Base-by-base conservation (phyloP, 2,329 filamentous ascomycete species). In the Verticillium dahliae region DNA sequence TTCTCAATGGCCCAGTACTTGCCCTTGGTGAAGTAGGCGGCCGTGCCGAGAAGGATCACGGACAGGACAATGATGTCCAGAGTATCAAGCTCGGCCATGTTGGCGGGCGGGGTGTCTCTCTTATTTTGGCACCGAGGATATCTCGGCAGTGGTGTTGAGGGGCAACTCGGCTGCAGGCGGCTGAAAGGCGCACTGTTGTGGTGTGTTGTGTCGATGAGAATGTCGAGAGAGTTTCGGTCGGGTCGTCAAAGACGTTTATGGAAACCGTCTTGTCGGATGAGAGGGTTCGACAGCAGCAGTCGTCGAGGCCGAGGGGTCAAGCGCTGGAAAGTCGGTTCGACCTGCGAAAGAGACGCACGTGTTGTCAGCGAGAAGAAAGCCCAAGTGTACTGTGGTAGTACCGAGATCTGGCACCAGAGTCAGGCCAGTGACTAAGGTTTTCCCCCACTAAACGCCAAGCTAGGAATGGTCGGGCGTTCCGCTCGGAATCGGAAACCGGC, bases 1-100 rank as follows among this genome's bases (percentile, higher is more conserved):
- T 95, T 95, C 67, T 85, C 84, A 59, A 96, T 84, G 34, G 85
- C 93, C 93, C 93, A 99, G 76, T 95, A 88, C 67, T 89, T 95
- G 71, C 95, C 95, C 75, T 99, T 99, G 68, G 95, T 98, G 79
- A 99, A 96, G 80, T 98, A 99, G 72, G 94, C 95, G 64, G 93
- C 74, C 57, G 92, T 97, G 67, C 92, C 95, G 62, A 96, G 75
- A 61, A 98, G 84, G 69, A 99, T 89, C 62, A 86, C 86, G 65
- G 87, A 86, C 67, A 99, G 90, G 82, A 99, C 95, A 71, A 97
- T 77, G 70, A 98, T 84, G 84, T 99, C 95, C 80, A 99, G 81
- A 33, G 92, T 96, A 75, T 99, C 95, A 74, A 99, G 87, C 83
- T 97, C 90, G 68, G 94, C 92, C 95, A 99, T 98, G 70, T 68